Percentiles rank a stretch among this genome's conserved stretches.
These are phyloP conservation scores for Alectoria sarmentosa DNA, from an alignment of 495 filamentous ascomycete genomes.

Conservation along the genomic window DNA sequence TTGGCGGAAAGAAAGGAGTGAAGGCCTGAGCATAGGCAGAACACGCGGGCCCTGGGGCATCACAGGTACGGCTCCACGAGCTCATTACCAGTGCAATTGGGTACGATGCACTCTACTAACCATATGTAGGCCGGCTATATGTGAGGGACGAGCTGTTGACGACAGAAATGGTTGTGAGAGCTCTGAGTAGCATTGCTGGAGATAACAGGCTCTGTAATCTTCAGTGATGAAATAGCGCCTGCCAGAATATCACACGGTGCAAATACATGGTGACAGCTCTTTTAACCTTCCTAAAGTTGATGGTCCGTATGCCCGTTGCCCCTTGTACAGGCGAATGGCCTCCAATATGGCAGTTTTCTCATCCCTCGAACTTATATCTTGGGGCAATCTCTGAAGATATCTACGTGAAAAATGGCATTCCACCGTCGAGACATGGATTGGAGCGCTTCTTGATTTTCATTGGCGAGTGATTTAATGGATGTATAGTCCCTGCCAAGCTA, in stretches of 20 bases:
- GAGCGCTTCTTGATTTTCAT: neutral
- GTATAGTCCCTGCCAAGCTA: neutral
- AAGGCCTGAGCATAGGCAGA: neutral
- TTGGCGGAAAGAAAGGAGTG: constrained; percentile 2
- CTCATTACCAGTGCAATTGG: neutral
- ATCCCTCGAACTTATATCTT: neutral
- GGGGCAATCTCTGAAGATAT: neutral
- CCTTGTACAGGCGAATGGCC: neutral
- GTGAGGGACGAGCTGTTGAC: neutral
- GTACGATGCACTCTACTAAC: neutral
- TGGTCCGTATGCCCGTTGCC: neutral
- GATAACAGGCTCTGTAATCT: neutral
- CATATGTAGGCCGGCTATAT: neutral
- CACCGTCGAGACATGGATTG: neutral
- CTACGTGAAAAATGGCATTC: neutral
- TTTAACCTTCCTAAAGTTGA: neutral
- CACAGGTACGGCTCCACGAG: neutral
- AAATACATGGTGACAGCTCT: neutral
- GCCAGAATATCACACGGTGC: neutral
- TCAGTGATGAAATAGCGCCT: neutral
- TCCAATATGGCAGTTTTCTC: neutral
- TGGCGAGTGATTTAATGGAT: neutral
- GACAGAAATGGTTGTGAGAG: neutral
- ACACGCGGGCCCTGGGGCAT: neutral
- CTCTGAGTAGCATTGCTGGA: neutral